Evolutionary conservation across 2,329 filamentous ascomycete species (phyloP), one percentile per base, ranked within the genome.

Genomic region (Colletotrichum chrysophilum): DNA sequence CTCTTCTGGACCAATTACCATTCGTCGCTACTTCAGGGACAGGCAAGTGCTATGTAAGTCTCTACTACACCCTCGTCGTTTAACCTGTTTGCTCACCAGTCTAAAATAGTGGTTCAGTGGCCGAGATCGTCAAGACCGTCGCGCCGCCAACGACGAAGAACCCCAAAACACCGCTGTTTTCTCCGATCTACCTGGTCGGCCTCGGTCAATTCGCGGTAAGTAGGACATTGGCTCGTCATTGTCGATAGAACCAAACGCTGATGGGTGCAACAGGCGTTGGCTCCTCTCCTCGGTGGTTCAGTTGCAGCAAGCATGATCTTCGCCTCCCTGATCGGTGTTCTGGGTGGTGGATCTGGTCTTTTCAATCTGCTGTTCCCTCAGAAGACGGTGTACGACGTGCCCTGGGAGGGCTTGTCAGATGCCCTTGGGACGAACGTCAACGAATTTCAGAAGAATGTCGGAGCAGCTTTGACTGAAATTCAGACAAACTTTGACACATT

Each of bases 1-100:
- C 70, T 73, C 38, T 73, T 70, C 7, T 73, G 32, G 12, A 73
- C 70, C 34, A 73, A 73, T 7, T 73, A 69, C 8, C 70, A 70
- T 18, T 4, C 10, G 14, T 56, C 70, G 12, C 70, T 73, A 1
- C 6, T 73, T 7, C 30, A 62, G 13, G 70, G 70, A 14, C 70
- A 73, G 30, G 70, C 65, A 4, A 24, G 52, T 14, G 70, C 66
- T 2, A 55, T 73, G 70, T 70, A 52, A 8, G 66, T 14, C 10
- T 9, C 4, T 2, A 5, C 5, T 8, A 3, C 21, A 8, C 12
- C 10, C n/a, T 52, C 5, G 0, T 24, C 12, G 10, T 7, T 48
- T 21, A 2, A 10, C 2, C 38, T 12, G 18, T n/a, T 4, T 5
- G 16, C 24, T 56, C 14, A 24, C 34, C 1, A 6, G 16, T 14